A percentile compares a stretch with the other conserved stretches of the same genome.
phyloP scores from a whole-genome alignment of 768 basidiomycete genomes.

The Lepiota venenata region DNA sequence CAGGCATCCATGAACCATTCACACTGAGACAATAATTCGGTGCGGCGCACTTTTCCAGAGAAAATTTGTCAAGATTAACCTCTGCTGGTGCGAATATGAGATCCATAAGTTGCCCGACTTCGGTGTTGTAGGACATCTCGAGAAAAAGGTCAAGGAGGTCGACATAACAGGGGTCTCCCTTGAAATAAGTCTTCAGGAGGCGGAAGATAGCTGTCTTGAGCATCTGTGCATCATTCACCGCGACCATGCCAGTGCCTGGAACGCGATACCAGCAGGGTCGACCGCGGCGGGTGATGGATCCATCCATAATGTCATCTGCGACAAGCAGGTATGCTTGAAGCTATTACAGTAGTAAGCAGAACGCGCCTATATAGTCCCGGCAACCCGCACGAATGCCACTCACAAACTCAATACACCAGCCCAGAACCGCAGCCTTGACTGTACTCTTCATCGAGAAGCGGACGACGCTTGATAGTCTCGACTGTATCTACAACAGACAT shows the following conservation, averaged over 20 bases:
- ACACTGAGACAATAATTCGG: conserved; percentile 1
- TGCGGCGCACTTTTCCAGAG: conserved; percentile 67
- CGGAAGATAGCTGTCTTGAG: conserved; percentile 92
- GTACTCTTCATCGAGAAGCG: conserved; percentile 81
- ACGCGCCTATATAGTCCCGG: no score
- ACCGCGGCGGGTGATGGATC: conserved; percentile 86
- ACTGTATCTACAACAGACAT: conserved; percentile 93
- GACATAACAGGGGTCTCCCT: conserved; percentile 71
- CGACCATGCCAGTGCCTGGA: conserved; percentile 68
- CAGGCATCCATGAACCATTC: neutral
- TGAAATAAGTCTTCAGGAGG: conserved; percentile 61
- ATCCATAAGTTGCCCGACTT: conserved; percentile 95
- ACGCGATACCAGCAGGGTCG: conserved; percentile 93
- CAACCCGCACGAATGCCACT: conserved; percentile 24
- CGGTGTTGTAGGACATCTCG: conserved; percentile 87
- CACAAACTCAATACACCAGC: conserved; percentile 96
- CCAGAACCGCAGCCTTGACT: conserved; percentile 82
- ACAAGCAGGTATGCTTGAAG: conserved; percentile 98
- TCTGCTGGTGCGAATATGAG: conserved; percentile 94
- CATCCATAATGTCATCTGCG: conserved; percentile 97
- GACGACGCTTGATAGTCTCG: conserved; percentile 75
- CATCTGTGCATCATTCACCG: conserved; percentile 97
- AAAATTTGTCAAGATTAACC: conserved; percentile 88
- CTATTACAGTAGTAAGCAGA: conserved; percentile 34
- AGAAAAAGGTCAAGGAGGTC: conserved; percentile 91